Evolutionary conservation across 208 protist species (phyloP).

Genomic region (Leishmania lainsoni): DNA sequence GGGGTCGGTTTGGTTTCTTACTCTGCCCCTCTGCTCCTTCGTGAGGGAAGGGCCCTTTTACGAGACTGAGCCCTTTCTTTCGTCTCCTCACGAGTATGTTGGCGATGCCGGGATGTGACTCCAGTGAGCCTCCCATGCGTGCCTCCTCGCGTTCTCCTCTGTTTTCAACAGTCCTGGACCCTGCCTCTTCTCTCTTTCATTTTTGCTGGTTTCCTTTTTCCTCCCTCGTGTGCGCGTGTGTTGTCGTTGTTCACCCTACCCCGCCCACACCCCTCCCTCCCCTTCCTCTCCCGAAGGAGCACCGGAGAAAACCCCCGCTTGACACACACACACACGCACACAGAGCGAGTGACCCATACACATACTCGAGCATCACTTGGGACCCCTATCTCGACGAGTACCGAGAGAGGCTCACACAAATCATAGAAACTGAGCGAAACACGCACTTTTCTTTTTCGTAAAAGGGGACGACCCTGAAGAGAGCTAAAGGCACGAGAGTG

Average conservation of each 20-base stretch:
- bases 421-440: not conserved
- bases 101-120: not conserved
- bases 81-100: not conserved
- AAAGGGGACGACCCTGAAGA: not conserved
- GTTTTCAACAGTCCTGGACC: not conserved
- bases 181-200: not conserved
- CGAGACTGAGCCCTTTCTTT: not conserved
- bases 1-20: slow-evolving; percentile 8
- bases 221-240: not conserved
- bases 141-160: not conserved
- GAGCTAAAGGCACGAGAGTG: not conserved
- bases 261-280: not conserved
- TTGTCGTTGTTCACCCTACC: not conserved
- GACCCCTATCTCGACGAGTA: not conserved
- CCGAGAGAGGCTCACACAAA: not conserved
- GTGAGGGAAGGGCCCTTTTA: not conserved
- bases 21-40: slow-evolving; percentile 3
- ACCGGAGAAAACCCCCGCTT: not conserved
- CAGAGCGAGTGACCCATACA: not conserved
- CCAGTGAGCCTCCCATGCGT: not conserved
- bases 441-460: not conserved
- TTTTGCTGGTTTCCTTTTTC: slow-evolving; percentile 1
- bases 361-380: not conserved
- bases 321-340: not conserved
- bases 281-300: not conserved